These are phyloP conservation scores for Fusarium ramigenum DNA, from an alignment of 2,329 filamentous ascomycete species.

Conservation along the genomic window DNA sequence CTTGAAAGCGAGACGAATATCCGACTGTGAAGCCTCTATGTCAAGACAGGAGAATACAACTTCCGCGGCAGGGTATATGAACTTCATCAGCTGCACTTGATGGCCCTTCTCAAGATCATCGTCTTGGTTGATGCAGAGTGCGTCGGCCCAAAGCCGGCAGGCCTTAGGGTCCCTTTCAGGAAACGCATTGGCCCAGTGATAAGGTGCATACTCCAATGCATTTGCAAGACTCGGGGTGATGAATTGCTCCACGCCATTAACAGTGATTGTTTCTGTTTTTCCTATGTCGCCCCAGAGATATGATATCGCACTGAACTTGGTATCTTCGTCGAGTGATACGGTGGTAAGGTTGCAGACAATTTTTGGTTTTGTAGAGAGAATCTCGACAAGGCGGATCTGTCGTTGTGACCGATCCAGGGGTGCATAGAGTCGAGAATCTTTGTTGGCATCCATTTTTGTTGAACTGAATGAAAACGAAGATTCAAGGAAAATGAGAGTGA, in stretches of 20 bases:
- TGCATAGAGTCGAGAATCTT: rapidly evolving
- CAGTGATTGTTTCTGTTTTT: background rate
- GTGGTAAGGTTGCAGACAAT: background rate
- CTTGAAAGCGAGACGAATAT: background rate
- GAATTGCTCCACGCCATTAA: background rate
- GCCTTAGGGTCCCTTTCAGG: background rate
- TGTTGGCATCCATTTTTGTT: rapidly evolving
- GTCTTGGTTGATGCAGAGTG: constrained; percentile 7
- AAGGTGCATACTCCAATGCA: background rate
- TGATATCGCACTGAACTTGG: background rate
- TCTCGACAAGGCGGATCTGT: background rate
- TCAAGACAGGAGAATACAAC: background rate
- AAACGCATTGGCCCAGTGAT: background rate
- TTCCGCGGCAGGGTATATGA: background rate
- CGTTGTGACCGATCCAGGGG: background rate
- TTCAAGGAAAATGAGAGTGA: rapidly evolving
- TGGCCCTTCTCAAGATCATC: background rate
- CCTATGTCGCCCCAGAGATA: constrained; percentile 4
- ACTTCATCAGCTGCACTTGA: background rate
- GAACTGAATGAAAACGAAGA: rapidly evolving
- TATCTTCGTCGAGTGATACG: background rate
- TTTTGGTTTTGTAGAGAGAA: background rate
- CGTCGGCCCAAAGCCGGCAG: constrained; percentile 1
- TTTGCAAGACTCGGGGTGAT: background rate
- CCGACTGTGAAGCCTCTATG: background rate